phyloP scores from a whole-genome alignment of 176 grass and related monocot genomes.

The Aegilops tauschii region DNA sequence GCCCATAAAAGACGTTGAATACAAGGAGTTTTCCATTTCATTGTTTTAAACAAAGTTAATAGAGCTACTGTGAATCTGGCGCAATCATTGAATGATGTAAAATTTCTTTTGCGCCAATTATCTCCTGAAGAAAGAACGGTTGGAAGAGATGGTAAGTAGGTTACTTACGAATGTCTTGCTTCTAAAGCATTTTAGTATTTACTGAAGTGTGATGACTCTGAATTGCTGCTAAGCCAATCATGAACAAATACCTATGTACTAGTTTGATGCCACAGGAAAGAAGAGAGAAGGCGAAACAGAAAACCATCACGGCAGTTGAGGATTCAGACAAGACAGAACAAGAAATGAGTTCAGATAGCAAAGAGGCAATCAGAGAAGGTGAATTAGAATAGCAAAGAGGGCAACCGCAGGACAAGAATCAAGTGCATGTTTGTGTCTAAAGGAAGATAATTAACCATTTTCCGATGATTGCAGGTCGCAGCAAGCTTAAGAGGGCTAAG shows the following conservation, averaged over 20 bases:
- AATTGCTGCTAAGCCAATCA: background rate
- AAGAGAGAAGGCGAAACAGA: constrained; percentile 37
- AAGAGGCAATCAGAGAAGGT: background rate
- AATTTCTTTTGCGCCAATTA: background rate
- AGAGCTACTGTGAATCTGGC: background rate
- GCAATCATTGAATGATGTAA: background rate
- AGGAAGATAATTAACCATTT: background rate
- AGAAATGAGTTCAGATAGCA: constrained; percentile 4
- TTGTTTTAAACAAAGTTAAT: background rate
- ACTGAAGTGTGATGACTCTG: background rate
- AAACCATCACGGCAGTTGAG: background rate
- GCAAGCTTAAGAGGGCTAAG: too few species aligned
- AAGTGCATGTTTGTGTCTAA: constrained; percentile 9
- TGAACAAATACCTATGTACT: background rate
- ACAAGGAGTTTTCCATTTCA: constrained; percentile 72
- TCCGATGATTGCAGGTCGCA: too few species aligned
- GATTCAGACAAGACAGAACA: constrained; percentile 2
- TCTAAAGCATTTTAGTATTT: background rate
- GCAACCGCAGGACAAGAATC: too few species aligned
- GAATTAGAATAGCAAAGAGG: background rate
- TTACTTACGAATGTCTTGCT: background rate
- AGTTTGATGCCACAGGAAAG: constrained; percentile 33
- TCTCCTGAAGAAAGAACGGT: constrained; percentile 77
- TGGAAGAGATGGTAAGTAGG: constrained; percentile 62
- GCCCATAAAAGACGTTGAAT: constrained; percentile 45